phyloP scores from a whole-genome alignment of 1,284 basidiomycete species.

The Clitocybe nebularis region DNA sequence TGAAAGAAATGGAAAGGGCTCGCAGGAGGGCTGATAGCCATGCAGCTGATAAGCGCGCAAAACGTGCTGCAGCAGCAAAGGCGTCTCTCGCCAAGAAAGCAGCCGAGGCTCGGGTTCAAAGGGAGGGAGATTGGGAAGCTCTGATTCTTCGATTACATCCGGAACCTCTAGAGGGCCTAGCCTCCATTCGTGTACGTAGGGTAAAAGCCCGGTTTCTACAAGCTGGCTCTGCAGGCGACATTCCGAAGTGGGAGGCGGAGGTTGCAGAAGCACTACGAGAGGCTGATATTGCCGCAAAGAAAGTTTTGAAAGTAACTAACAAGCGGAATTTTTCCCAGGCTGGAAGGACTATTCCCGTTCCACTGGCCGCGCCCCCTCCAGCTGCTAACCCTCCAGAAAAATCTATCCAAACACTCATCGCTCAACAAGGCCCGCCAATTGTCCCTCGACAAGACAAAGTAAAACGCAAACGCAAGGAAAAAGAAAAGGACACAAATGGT shows the following conservation, averaged over 20 bases:
- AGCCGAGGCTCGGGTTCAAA: conserved; percentile 47
- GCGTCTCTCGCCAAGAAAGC: conserved; percentile 52
- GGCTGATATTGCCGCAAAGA: conserved; percentile 43
- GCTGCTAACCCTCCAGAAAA: conserved; percentile 46
- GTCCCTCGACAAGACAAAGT: conserved; percentile 21
- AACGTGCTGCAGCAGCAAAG: conserved; percentile 41
- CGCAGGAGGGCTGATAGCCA: conserved; percentile 25
- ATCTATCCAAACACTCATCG: conserved; percentile 51
- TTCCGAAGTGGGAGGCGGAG: conserved; percentile 58
- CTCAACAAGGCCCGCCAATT: conserved; percentile 49
- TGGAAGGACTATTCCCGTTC: conserved; percentile 19
- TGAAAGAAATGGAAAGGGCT: conserved; percentile 41
- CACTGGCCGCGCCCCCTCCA: conserved; percentile 26
- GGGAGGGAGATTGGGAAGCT: conserved; percentile 61
- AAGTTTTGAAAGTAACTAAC: conserved; percentile 31
- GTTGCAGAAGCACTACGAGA: conserved; percentile 54
- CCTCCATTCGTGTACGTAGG: conserved; percentile 47
- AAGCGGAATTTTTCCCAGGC: conserved; percentile 20
- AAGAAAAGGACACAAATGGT: conserved; percentile 16
- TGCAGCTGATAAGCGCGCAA: conserved; percentile 27
- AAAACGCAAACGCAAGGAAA: conserved; percentile 37
- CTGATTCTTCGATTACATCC: conserved; percentile 54
- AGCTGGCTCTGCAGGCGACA: conserved; percentile 45
- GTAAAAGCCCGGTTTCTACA: conserved; percentile 55
- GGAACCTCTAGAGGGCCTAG: conserved; percentile 41